phyloP scores from a whole-genome alignment of 768 basidiomycete genomes.

The Filobasidium wieringae region DNA sequence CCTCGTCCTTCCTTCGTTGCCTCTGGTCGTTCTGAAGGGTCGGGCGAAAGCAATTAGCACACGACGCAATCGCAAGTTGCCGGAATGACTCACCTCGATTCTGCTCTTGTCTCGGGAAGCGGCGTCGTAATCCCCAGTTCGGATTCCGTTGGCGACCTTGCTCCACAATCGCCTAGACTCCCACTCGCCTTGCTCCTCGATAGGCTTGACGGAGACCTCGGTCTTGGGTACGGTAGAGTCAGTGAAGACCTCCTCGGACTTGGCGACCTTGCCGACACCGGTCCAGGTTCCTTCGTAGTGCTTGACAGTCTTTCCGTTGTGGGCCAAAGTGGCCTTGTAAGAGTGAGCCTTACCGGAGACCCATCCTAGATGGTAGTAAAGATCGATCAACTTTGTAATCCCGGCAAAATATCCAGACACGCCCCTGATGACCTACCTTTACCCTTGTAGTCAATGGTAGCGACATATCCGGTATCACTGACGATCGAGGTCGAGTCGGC shows the following conservation, averaged over 20 bases:
- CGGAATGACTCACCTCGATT: slow-evolving; percentile 58
- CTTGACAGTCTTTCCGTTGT: slow-evolving; percentile 38
- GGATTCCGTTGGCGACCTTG: slow-evolving; percentile 77
- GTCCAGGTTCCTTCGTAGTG: slow-evolving; percentile 38
- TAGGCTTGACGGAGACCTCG: slow-evolving; percentile 55
- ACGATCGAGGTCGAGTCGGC: slow-evolving; percentile 70
- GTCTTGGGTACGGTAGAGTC: slow-evolving; percentile 63
- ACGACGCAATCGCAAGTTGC: not conserved
- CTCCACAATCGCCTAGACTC: slow-evolving; percentile 80
- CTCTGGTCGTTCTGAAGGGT: slow-evolving; percentile 70
- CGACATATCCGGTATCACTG: slow-evolving; percentile 51
- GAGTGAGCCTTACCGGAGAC: slow-evolving; percentile 84
- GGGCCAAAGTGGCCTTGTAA: slow-evolving; percentile 70
- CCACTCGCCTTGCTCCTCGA: slow-evolving; percentile 56
- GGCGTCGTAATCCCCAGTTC: slow-evolving; percentile 80
- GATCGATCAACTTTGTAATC: not conserved
- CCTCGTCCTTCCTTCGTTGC: slow-evolving; percentile 72
- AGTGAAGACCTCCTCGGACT: slow-evolving; percentile 50
- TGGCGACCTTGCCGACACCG: slow-evolving; percentile 40
- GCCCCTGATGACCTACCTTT: slow-evolving; percentile 45
- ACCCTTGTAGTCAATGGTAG: slow-evolving; percentile 81
- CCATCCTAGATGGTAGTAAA: slow-evolving; percentile 45
- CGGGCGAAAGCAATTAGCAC: not conserved
- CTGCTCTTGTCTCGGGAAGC: slow-evolving; percentile 76
- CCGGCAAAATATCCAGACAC: not conserved